phyloP scores from a whole-genome alignment of 768 basidiomycete species.

The Suillus fuscotomentosus region DNA sequence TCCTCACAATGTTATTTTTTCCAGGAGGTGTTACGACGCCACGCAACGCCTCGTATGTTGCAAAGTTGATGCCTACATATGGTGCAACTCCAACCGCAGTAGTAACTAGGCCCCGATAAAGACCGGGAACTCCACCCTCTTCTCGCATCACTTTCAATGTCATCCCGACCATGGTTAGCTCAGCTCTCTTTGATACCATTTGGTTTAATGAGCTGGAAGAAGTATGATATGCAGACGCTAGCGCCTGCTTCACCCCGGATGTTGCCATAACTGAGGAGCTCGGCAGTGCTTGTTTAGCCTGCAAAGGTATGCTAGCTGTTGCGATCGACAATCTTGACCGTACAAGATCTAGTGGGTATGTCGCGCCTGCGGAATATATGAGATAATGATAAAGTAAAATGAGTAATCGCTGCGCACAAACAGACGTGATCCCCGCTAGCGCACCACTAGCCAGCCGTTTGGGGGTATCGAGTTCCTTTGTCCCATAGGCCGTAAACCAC shows the following conservation, averaged over 20 bases:
- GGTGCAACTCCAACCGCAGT: constrained; percentile 91
- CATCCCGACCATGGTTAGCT: constrained; percentile 85
- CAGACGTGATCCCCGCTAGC: constrained; percentile 90
- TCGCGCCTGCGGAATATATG: constrained; percentile 51
- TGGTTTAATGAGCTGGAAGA: constrained; percentile 34
- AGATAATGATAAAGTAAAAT: constrained; percentile 11
- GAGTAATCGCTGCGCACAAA: constrained; percentile 57
- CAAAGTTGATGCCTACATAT: constrained; percentile 89
- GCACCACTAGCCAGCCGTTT: constrained; percentile 85
- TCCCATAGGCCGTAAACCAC: constrained; percentile 71
- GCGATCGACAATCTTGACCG: constrained; percentile 91
- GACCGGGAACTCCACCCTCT: constrained; percentile 84
- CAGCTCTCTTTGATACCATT: constrained; percentile 44
- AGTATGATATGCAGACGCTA: constrained; percentile 48
- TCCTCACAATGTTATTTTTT: constrained; percentile 62
- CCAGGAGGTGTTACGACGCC: constrained; percentile 81
- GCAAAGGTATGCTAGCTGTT: constrained; percentile 69
- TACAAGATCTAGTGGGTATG: constrained; percentile 93
- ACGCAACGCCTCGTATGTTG: constrained; percentile 84
- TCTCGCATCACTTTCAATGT: constrained; percentile 85
- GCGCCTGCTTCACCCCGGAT: constrained; percentile 21
- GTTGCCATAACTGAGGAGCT: constrained; percentile 21
- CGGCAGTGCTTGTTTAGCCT: constrained; percentile 20
- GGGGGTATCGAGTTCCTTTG: constrained; percentile 82
- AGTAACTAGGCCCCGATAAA: constrained; percentile 84